Evolutionary conservation across 1,284 basidiomycete genomes (phyloP), one percentile per base, ranked within the genome.

Genomic region (Anthracocystis setariae): DNA sequence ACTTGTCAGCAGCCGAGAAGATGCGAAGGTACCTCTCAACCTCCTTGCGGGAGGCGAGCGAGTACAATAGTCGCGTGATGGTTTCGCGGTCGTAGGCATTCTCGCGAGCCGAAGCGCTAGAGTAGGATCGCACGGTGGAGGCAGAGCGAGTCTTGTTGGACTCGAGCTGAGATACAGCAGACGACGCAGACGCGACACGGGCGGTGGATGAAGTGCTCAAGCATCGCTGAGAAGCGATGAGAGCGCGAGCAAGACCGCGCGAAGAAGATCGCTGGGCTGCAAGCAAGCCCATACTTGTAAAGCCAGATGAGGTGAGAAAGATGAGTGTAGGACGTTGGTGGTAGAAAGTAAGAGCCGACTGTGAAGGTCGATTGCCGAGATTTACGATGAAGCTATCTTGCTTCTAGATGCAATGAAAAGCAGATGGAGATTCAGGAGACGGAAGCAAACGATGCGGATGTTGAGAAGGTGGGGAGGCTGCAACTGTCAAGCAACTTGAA

Each of bases 11-110:
- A 8, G 81, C 71, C 25, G 70, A 73, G 54, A 82, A 82, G 69
- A 82, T 82, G 65, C 81, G 81, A n/a, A 82, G 68, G 59, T 82
- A 82, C 23, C 81, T 59, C 69, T 82, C 81, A 48, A 82, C 81
- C 68, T 82, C 81, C 49, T 79, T 81, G 54, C 80, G 77, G 43
- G 81, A 82, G 24, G 81, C 80, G 39, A 82, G 77, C 44, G 81
- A 82, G 71, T 82, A 82, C 45, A 82, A 65, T 45, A 82, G 77
- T 8, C 81, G 66, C 18, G 78, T 80, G 67, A 82, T 82, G 46
- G 81, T 82, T 55, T 82, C 79, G 62, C 73, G 58, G 59, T 75
- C 73, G 53, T 72, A 75, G 17, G 65, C 69, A 45, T 75, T 75
- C 56, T 75, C 73, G 32, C 69, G 62, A 37, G 73, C 73, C 10